A percentile compares a stretch with the other conserved stretches of the same genome.
These are phyloP conservation scores for Musa beccarii DNA, from an alignment of 176 grass and related monocot species.

Conservation along the genomic window DNA sequence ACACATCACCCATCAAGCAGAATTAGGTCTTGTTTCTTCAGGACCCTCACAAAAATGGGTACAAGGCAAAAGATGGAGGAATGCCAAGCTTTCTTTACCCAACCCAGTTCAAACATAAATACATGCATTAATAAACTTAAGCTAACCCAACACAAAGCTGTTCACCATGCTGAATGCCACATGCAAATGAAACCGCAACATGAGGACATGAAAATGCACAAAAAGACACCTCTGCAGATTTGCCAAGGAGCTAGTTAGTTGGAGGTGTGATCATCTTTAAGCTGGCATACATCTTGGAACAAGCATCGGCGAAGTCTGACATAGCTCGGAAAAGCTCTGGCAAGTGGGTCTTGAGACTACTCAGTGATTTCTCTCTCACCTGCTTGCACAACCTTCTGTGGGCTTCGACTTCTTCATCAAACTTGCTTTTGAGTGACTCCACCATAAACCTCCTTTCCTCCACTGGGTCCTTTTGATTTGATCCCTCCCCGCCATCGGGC, in stretches of 20 bases:
- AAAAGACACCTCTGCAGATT: not conserved
- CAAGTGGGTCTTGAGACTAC: slow-evolving; percentile 66
- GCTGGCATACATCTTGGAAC: slow-evolving; percentile 58
- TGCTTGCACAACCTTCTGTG: slow-evolving; percentile 51
- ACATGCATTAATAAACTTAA: not conserved
- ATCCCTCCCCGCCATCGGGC: slow-evolving; percentile 26
- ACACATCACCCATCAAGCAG: not conserved
- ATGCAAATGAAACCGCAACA: too few species aligned
- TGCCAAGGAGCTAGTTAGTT: not conserved
- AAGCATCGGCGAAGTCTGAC: slow-evolving; percentile 37
- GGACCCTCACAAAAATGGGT: not conserved
- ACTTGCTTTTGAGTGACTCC: slow-evolving; percentile 43
- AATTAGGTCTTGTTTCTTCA: not conserved
- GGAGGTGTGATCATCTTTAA: slow-evolving; percentile 1
- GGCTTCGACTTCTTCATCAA: slow-evolving; percentile 46
- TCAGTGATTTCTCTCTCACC: slow-evolving; percentile 78
- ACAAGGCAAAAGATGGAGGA: not conserved
- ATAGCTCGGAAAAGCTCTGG: slow-evolving; percentile 75
- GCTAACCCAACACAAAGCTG: not conserved
- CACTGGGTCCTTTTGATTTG: slow-evolving; percentile 33
- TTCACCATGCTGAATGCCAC: too few species aligned
- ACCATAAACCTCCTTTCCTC: slow-evolving; percentile 40
- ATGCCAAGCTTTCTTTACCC: not conserved
- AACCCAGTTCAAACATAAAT: not conserved
- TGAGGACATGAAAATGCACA: too few species aligned